Evolutionary conservation across 2,329 filamentous ascomycete species (phyloP), one percentile per base, ranked within the genome.

Genomic region (Aspergillus fructus): DNA sequence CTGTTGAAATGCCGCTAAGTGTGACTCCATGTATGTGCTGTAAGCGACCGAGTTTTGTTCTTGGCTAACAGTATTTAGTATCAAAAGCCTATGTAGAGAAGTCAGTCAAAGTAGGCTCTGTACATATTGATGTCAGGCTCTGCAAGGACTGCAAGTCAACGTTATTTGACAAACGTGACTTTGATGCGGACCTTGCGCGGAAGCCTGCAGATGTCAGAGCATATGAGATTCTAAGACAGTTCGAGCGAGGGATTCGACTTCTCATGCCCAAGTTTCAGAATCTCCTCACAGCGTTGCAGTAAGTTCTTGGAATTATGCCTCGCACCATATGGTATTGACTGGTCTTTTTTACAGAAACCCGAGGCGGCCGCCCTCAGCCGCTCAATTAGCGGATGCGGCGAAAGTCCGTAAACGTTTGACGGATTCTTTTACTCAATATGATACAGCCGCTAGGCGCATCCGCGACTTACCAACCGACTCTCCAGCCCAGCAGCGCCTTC

Each of bases 361-460:
- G 0, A 84, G 86, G 24, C 83, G 83, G 42, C 85, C 87, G 12
- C 87, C 87, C 0, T 80, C 85, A 2, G 79, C 84, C 7, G 80
- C 85, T 5, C 90, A 96, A 70, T 86, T 96, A 45, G 83, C 90
- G 53, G 92, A 96, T 65, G 93, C 93, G 0, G 88, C 89, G 45
- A 96, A 94, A 74, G 89, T 96, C 11, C 88, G 93, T n/a, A 96
- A 91, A 72, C 84, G 92, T 21, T 81, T 97, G 1, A 93, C 91
- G 58, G 93, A 96, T 66, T 89, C 91, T 8, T 96, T 97, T 68
- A 84, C 87, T 11, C 93, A 96, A 67, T 96, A 96, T 71, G 90
- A 96, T 65, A 79, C 85, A 3, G 91, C 91, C 0, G 91, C 92
- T 3, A 87, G 89, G 62, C 85, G 92, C 3, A 85, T 97, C 56